Base-by-base conservation (phyloP, 345 rosid species). In the Capsella bursapastoris region DNA sequence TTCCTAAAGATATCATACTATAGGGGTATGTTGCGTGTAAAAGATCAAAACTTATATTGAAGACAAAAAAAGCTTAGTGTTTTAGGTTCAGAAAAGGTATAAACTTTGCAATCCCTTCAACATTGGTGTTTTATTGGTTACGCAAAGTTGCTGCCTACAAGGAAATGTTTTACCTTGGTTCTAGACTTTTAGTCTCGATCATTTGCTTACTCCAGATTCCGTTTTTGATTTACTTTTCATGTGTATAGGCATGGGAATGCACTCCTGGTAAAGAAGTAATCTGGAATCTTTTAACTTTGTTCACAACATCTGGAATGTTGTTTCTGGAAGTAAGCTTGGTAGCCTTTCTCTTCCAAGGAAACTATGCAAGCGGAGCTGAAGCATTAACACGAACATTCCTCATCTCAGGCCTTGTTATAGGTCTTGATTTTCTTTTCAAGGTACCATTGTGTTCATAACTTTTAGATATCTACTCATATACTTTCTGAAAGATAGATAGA, bases 281-380 rank as follows among this genome's bases (percentile, higher is more conserved):
- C 40, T 96, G 99, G 99, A 92, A 96, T 78, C 64, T 92, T 18
- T 71, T 92, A 43, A 88, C 98, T 31, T 76, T 94, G 78, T 86
- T 88, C 67, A 85, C 97, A 52, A 87, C 89, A 28, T 85, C 97
- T 34, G 98, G 97, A 78, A 92, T 89, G 97, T 72, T 94, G 76
- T 91, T 94, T 82, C 64, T 94, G 68, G 98, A 94, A 90, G 90
- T 91, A 64, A 94, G 98, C 84, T 85, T 94, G 89, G 83, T 91
- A 74, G 97, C 98, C 16, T 90, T 94, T 83, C 72, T 94, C 68
- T 83, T 88, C 69, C 95, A 94, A 82, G 98, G 98, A 71, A 91
- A 90, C 86, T 85, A 90, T 67, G 89, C 89, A 8, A 89, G 91
- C 35, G 99, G 99, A 3, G 65, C 87, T 78, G 92, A 90, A 73